Conservation (phyloP, 2,329 filamentous ascomycete genomes). For the Penicillium sp. region DNA sequence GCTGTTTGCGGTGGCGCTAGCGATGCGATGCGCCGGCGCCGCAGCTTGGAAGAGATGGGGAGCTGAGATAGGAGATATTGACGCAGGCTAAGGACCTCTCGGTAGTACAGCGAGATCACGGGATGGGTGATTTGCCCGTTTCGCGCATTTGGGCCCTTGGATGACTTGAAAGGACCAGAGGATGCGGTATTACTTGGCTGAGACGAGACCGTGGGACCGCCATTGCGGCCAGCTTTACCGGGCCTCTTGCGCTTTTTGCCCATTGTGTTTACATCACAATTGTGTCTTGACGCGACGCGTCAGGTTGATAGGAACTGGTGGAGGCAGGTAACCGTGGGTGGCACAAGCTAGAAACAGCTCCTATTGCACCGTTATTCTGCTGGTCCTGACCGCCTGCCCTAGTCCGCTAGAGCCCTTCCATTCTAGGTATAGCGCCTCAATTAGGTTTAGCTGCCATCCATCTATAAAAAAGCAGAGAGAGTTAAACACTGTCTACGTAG, state of each 20-base stretch:
- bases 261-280: slow-evolving; percentile 28
- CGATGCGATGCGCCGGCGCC: slow-evolving; percentile 44
- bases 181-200: slow-evolving; percentile 26
- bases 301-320: not conserved
- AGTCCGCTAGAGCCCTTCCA: too few species aligned
- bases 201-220: slow-evolving; percentile 14
- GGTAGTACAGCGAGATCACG: slow-evolving; percentile 65
- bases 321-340: not conserved
- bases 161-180: slow-evolving; percentile 16
- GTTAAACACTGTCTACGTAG: too few species aligned
- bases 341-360: too few species aligned
- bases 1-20: slow-evolving; percentile 11
- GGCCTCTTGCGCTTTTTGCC: slow-evolving; percentile 43
- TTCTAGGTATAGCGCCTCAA: too few species aligned
- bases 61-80: slow-evolving; percentile 64
- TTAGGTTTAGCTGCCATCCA: too few species aligned
- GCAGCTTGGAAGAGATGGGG: slow-evolving; percentile 58
- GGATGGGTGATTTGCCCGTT: slow-evolving; percentile 45
- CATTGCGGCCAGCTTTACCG: slow-evolving; percentile 16
- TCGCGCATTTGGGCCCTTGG: slow-evolving; percentile 8
- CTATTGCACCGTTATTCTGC: too few species aligned
- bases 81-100: slow-evolving; percentile 60
- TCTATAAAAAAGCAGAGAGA: too few species aligned
- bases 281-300: slow-evolving; percentile 8
- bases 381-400: too few species aligned